phyloP scores from a whole-genome alignment of 305 asterid genomes.

The Solanum hybrid region DNA sequence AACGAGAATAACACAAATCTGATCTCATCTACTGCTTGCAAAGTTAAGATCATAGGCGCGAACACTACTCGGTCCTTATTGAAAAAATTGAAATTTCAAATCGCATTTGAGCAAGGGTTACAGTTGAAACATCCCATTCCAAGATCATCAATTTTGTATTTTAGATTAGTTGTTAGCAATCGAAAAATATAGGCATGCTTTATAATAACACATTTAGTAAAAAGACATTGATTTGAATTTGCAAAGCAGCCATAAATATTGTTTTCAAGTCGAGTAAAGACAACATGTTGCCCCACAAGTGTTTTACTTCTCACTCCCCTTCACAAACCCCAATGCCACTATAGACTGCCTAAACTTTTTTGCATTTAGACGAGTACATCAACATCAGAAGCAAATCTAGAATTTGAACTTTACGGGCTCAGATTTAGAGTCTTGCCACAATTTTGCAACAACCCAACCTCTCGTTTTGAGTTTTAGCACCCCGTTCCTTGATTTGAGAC shows the following conservation, averaged over 20 bases:
- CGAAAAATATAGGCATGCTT: neutral
- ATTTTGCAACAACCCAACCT: neutral
- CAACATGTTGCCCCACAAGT: neutral
- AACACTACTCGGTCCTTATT: neutral
- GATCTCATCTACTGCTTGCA: neutral
- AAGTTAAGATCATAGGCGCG: neutral
- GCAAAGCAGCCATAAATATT: neutral
- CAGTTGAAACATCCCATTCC: neutral
- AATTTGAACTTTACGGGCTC: neutral
- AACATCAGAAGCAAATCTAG: neutral
- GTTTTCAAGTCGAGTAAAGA: neutral
- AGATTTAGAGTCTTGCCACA: neutral
- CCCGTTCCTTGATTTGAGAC: neutral
- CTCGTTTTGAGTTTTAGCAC: neutral
- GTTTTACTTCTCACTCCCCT: neutral
- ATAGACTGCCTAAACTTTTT: neutral
- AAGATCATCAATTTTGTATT: neutral
- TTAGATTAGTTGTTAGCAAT: neutral
- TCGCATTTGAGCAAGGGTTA: neutral
- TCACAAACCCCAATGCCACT: neutral
- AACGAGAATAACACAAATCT: too few relatives aligned
- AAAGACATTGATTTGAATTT: neutral
- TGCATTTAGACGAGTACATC: neutral
- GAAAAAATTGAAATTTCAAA: neutral
- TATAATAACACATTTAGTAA: neutral